Base-by-base conservation (phyloP, 78 protist species). In the Isochrysis galbana region DNA sequence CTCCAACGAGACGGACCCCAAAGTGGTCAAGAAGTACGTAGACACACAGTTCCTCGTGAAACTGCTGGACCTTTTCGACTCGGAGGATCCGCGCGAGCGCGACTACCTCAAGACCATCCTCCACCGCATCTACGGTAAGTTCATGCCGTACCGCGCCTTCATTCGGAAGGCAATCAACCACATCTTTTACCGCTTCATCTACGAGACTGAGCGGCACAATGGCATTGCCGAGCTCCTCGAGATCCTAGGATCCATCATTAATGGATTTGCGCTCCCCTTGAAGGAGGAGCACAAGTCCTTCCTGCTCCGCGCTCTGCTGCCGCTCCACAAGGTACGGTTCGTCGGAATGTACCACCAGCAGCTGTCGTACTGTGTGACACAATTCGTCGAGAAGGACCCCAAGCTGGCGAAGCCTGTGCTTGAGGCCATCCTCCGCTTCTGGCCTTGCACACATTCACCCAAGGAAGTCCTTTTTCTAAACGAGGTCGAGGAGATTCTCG, bases 1-100 rank as follows among this genome's bases (percentile, higher is more conserved):
- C 90, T 96, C 97, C 26, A 78, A 94, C 2, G 95, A 94, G 36
- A 94, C 96, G n/a, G 96, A 97, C 82, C 93, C 98, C 11, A 95
- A 94, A 89, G 89, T 95, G 10, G 98, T 96, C 11, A 94, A 70
- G 92, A 91, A 92, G 51, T 95, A 94, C 93, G 94, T 98, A 34
- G 95, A 95, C 77, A 91, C 95, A 55, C 34, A 26, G 45, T 96
- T 97, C 89, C 89, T 98, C 34, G 4, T 48, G 82, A 67, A 67
- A 90, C 94, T 98, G 45, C 94, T 98, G 36, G 98, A 94, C n/a
- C 92, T 97, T 1, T 97, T 98, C 78, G 97, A 97, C 88, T 95
- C 97, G 21, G 99, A 98, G 61, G 99, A 98, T 72, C 98, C 98
- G 19, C 95, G 99, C 32, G 99, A 98, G 93, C 94, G 99, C 36